Conservation (phyloP, 1,139 yeast species). For the Candida pseudoviswanathii region DNA sequence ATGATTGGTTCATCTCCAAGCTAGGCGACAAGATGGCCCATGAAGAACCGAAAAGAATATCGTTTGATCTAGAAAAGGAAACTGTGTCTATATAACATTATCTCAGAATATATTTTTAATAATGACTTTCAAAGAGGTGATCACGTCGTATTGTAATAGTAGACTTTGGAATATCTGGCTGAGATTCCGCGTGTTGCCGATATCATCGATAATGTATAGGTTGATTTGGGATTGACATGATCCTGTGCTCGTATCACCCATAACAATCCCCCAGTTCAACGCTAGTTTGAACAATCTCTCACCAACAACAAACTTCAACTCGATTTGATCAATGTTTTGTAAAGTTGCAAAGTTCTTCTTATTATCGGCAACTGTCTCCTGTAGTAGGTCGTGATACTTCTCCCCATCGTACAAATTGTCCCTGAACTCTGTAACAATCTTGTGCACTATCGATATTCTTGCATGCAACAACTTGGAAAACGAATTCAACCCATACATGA, state of each 20-base stretch:
- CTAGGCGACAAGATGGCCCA: slow-evolving; percentile 9
- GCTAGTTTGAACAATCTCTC: slow-evolving; percentile 14
- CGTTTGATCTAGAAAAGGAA: slow-evolving; percentile 33
- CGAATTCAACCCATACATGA: slow-evolving; percentile 36
- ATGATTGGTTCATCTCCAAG: slow-evolving; percentile 25
- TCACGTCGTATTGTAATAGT: slow-evolving; percentile 28
- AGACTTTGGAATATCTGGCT: slow-evolving; percentile 23
- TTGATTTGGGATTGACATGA: slow-evolving; percentile 28
- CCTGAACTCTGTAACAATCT: slow-evolving; percentile 22
- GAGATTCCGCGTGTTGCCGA: slow-evolving; percentile 12
- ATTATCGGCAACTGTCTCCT: slow-evolving; percentile 16
- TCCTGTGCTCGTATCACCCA: slow-evolving; percentile 27
- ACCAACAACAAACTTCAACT: slow-evolving; percentile 16
- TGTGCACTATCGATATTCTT: slow-evolving; percentile 23
- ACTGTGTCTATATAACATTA: slow-evolving; percentile 16
- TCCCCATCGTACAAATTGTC: slow-evolving; percentile 11
- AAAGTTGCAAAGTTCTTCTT: slow-evolving; percentile 21
- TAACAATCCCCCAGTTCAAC: slow-evolving; percentile 32
- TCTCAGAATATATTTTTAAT: slow-evolving; percentile 24
- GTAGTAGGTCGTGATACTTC: slow-evolving; percentile 5
- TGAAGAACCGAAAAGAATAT: slow-evolving; percentile 10
- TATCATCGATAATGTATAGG: slow-evolving; percentile 15
- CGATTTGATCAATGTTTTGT: slow-evolving; percentile 23
- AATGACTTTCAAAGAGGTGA: slow-evolving; percentile 26
- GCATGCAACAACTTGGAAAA: slow-evolving; percentile 27